Evolutionary conservation across 495 filamentous ascomycete species (phyloP).

Genomic region (Podospora didyma): DNA sequence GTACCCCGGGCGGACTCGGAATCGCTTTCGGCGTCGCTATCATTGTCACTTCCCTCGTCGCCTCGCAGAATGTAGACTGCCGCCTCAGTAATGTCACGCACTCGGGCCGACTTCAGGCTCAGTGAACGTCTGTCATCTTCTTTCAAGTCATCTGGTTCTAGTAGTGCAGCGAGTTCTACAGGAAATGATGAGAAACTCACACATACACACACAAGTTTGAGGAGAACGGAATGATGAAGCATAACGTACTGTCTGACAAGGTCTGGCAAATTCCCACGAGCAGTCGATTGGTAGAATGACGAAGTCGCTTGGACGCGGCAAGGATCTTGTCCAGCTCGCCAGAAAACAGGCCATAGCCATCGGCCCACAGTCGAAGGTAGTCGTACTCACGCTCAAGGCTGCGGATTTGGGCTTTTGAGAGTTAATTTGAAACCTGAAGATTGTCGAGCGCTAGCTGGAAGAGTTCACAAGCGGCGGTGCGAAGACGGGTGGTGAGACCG

Average conservation of each 20-base stretch:
- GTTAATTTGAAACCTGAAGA: background rate
- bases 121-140: background rate
- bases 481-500: too few species aligned
- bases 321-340: constrained; percentile 1
- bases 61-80: too few species aligned
- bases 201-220: too few species aligned
- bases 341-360: background rate
- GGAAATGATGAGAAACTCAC: too few species aligned
- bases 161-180: too few species aligned
- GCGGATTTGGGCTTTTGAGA: background rate
- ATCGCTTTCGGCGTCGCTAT: background rate
- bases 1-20: too few species aligned
- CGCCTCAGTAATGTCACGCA: too few species aligned
- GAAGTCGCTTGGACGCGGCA: background rate
- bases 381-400: background rate
- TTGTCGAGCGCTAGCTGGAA: too few species aligned
- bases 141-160: too few species aligned
- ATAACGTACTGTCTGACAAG: background rate
- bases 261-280: background rate
- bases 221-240: too few species aligned
- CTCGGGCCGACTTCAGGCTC: background rate
- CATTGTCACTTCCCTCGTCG: background rate
- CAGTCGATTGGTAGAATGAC: background rate
- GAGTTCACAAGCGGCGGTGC: too few species aligned
- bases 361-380: constrained; percentile 1